These are phyloP conservation scores for Penicillium sp. DNA, from an alignment of 2,329 filamentous ascomycete species.

Conservation along the genomic window DNA sequence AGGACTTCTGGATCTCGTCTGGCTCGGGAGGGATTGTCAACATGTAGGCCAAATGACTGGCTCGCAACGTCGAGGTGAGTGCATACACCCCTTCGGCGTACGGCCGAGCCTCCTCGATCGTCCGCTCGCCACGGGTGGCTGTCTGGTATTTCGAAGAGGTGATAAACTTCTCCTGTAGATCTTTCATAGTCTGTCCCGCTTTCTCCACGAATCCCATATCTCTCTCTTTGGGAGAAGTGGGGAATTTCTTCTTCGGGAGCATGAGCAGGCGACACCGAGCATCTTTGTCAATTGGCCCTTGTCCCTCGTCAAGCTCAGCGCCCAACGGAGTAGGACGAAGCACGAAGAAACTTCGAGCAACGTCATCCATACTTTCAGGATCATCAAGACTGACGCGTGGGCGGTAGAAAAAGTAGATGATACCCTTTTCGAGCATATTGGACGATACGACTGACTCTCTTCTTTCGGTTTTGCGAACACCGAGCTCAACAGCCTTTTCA, in stretches of 20 bases:
- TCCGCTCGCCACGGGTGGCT: conserved; percentile 72
- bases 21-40: conserved; percentile 73
- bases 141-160: conserved; percentile 71
- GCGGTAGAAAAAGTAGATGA: conserved; percentile 90
- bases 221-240: conserved; percentile 67
- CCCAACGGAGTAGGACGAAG: conserved; percentile 72
- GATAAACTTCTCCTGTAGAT: conserved; percentile 75
- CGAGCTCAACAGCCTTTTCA: conserved; percentile 34
- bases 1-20: conserved; percentile 72
- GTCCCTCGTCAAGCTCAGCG: conserved; percentile 62
- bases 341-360: conserved; percentile 79
- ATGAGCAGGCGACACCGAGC: conserved; percentile 73
- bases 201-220: conserved; percentile 88
- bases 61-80: conserved; percentile 71
- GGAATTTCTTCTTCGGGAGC: conserved; percentile 83
- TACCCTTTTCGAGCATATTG: conserved; percentile 79
- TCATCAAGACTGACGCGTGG: conserved; percentile 74
- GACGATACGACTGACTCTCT: conserved; percentile 59
- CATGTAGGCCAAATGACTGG: conserved; percentile 79
- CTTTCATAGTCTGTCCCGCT: conserved; percentile 64
- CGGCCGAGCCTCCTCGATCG: conserved; percentile 70
- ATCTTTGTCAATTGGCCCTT: conserved; percentile 59
- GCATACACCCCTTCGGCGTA: conserved; percentile 87
- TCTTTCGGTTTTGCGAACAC: conserved; percentile 55
- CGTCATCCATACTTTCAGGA: conserved; percentile 70